Conservation (phyloP, 208 protist genomes). For the Tritrichomonas foetus region DNA sequence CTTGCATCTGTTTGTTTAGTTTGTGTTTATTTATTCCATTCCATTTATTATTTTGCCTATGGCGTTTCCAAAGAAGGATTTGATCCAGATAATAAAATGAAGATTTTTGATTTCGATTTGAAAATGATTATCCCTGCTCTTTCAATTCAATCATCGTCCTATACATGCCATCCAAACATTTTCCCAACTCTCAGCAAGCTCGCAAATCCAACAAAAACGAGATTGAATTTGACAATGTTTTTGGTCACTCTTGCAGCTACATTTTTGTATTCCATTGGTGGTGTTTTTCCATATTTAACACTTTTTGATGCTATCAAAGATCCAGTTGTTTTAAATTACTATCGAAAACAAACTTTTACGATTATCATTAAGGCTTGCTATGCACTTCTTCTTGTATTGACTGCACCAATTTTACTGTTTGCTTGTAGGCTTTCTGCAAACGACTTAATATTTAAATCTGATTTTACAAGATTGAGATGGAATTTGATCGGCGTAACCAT, state of each 20-base stretch:
- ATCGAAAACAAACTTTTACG: conserved; percentile 10
- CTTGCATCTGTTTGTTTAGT: not conserved
- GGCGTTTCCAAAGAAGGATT: not conserved
- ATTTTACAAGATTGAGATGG: not conserved
- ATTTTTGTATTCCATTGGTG: not conserved
- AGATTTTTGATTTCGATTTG: not conserved
- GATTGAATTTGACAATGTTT: not conserved
- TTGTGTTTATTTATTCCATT: not conserved
- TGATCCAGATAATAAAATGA: not conserved
- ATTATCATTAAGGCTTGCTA: not conserved
- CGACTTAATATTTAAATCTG: not conserved
- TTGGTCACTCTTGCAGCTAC: not conserved
- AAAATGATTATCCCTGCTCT: not conserved
- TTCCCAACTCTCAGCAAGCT: not conserved
- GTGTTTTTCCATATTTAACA: not conserved
- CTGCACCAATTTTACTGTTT: not conserved
- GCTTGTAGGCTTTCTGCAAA: not conserved
- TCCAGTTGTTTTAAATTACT: not conserved
- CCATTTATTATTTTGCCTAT: not conserved
- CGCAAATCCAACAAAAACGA: not conserved
- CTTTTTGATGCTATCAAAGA: not conserved
- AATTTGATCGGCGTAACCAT: not conserved
- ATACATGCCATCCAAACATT: conserved; percentile 22
- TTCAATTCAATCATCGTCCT: not conserved
- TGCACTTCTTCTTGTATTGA: not conserved